These are phyloP conservation scores for Boletus pseudopeckii DNA, from an alignment of 768 basidiomycete genomes.

Conservation along the genomic window DNA sequence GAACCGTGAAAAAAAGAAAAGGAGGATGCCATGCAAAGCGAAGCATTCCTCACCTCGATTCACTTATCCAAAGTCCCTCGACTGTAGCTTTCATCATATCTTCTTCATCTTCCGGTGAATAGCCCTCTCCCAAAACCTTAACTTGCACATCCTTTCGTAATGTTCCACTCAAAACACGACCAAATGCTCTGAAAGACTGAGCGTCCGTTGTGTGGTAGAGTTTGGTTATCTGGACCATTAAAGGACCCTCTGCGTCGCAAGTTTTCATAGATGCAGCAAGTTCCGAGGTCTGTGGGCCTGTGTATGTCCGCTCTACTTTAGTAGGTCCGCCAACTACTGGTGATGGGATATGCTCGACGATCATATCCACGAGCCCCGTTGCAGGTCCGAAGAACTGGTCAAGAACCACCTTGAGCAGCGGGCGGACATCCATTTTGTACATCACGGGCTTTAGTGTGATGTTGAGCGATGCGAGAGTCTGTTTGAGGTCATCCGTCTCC, in stretches of 20 bases:
- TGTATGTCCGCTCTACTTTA: slow-evolving; percentile 84
- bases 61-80: slow-evolving; percentile 87
- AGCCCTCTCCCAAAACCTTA: slow-evolving; percentile 97
- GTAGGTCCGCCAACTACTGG: slow-evolving; percentile 53
- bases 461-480: slow-evolving; percentile 70
- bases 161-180: slow-evolving; percentile 91
- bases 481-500: slow-evolving; percentile 83
- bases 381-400: slow-evolving; percentile 95
- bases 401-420: slow-evolving; percentile 87
- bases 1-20: slow-evolving; percentile 4
- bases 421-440: slow-evolving; percentile 99
- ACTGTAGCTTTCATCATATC: slow-evolving; percentile 87
- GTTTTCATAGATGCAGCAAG: slow-evolving; percentile 75
- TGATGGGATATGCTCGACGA: slow-evolving; percentile 88
- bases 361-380: slow-evolving; percentile 89
- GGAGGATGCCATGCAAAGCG: background rate
- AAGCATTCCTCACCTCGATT: slow-evolving; percentile 64
- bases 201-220: slow-evolving; percentile 97
- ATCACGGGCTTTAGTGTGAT: slow-evolving; percentile 88
- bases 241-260: slow-evolving; percentile 80
- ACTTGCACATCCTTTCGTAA: slow-evolving; percentile 77
- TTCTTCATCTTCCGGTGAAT: slow-evolving; percentile 98
- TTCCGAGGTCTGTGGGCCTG: slow-evolving; percentile 81
- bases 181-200: slow-evolving; percentile 94
- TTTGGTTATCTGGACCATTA: slow-evolving; percentile 92